These are phyloP conservation scores for Aspergillus cejpii DNA, from an alignment of 2,329 filamentous ascomycete genomes.

Conservation along the genomic window DNA sequence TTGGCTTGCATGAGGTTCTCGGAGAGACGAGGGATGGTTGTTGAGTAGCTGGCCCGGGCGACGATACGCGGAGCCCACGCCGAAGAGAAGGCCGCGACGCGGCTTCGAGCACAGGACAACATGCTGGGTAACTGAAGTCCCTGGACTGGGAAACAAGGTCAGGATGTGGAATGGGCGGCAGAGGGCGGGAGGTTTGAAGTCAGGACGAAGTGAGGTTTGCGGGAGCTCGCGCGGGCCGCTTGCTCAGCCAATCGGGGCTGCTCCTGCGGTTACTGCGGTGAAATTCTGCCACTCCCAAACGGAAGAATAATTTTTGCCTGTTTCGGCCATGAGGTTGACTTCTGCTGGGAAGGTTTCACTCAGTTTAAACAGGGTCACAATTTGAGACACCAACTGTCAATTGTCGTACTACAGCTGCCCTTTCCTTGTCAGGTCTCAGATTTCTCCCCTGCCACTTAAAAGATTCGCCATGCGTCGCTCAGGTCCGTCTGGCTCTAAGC, in stretches of 20 bases:
- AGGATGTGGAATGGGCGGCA: slow-evolving; percentile 10
- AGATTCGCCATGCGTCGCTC: slow-evolving; percentile 25
- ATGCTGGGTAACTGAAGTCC: slow-evolving; percentile 32
- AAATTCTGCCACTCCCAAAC: slow-evolving; percentile 17
- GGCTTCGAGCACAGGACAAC: slow-evolving; percentile 42
- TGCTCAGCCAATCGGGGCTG: slow-evolving; percentile 21
- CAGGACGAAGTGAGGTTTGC: slow-evolving; percentile 29
- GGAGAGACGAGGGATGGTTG: slow-evolving; percentile 35
- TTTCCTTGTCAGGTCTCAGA: background rate
- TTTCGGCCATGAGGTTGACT: slow-evolving; percentile 10
- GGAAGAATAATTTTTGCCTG: slow-evolving; percentile 10
- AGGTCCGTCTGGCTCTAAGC: slow-evolving; percentile 47
- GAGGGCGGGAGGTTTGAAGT: slow-evolving; percentile 10
- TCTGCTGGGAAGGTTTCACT: background rate
- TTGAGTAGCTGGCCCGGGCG: slow-evolving; percentile 40
- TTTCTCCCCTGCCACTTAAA: background rate
- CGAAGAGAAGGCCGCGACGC: slow-evolving; percentile 44
- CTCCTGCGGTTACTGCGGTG: slow-evolving; percentile 11
- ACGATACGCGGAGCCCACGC: slow-evolving; percentile 27
- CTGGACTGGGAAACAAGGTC: slow-evolving; percentile 9
- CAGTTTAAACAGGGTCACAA: background rate
- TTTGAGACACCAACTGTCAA: background rate
- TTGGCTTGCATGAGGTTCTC: slow-evolving; percentile 48
- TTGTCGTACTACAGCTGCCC: background rate
- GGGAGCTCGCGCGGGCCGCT: slow-evolving; percentile 19